phyloP scores from a whole-genome alignment of 2,329 filamentous ascomycete genomes.

The Falciphora oryzae region DNA sequence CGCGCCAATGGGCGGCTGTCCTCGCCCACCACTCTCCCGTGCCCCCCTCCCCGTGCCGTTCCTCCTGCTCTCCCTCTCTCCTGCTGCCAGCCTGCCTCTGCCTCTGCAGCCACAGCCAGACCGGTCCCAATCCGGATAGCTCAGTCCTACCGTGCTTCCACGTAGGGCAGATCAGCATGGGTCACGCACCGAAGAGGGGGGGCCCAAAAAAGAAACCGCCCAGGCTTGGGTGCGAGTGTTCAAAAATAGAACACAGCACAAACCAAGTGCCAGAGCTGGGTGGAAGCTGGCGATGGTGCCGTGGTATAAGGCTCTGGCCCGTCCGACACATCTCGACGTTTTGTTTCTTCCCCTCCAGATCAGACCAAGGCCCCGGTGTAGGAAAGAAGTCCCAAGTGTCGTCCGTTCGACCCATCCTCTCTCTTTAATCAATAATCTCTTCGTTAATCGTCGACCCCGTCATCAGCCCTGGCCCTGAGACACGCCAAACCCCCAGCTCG shows the following conservation, averaged over 20 bases:
- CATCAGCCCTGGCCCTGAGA: background rate
- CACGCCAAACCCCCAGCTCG: background rate
- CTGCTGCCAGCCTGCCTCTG: background rate
- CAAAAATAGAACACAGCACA: slow-evolving; percentile 9
- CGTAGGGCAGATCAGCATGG: slow-evolving; percentile 9
- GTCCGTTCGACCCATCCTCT: slow-evolving; percentile 7
- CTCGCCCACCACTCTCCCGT: background rate
- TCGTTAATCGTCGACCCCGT: slow-evolving; percentile 7
- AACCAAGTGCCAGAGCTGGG: slow-evolving; percentile 1
- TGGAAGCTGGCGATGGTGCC: slow-evolving; percentile 2
- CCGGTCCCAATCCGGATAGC: slow-evolving; percentile 5
- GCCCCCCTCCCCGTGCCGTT: slow-evolving; percentile 4
- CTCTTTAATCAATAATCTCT: slow-evolving; percentile 8
- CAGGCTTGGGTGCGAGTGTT: slow-evolving; percentile 1
- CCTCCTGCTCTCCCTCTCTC: background rate
- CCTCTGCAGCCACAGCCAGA: background rate
- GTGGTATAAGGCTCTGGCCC: slow-evolving; percentile 7
- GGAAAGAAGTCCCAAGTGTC: slow-evolving; percentile 9
- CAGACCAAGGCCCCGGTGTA: slow-evolving; percentile 10
- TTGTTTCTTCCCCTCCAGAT: slow-evolving; percentile 9
- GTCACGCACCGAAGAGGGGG: background rate
- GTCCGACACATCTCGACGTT: slow-evolving; percentile 7
- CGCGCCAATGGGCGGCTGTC: slow-evolving; percentile 4
- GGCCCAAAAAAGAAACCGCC: slow-evolving; percentile 6
- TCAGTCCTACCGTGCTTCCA: slow-evolving; percentile 7